Evolutionary conservation across 495 filamentous ascomycete species (phyloP).

Genomic region (Talaromyces ruber): DNA sequence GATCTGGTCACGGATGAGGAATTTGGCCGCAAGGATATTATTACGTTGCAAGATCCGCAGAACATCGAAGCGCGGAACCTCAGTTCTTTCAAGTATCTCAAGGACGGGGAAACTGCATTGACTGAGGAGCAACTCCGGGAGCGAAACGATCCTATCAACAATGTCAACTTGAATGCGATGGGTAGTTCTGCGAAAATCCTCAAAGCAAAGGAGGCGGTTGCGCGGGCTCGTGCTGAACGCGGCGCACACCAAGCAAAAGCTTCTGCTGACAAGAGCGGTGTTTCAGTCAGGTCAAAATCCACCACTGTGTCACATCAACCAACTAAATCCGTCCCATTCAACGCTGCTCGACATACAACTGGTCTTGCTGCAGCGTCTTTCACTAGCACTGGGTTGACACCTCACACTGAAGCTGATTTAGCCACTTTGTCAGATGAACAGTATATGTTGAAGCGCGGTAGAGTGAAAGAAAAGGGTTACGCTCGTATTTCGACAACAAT

Average conservation of each 20-base stretch:
- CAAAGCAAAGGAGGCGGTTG: constrained; percentile 85
- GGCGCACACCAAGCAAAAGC: constrained; percentile 22
- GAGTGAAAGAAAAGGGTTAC: constrained; percentile 85
- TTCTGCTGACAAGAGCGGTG: constrained; percentile 24
- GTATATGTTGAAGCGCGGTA: constrained; percentile 84
- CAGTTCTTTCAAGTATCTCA: constrained; percentile 80
- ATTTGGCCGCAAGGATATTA: constrained; percentile 86
- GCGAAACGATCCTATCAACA: constrained; percentile 43
- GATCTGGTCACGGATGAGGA: constrained; percentile 84
- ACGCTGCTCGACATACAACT: constrained; percentile 83
- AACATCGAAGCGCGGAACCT: constrained; percentile 79
- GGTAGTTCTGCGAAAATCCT: constrained; percentile 82
- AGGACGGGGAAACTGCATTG: constrained; percentile 67
- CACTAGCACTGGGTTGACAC: constrained; percentile 88
- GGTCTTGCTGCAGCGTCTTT: constrained; percentile 89
- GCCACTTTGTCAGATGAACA: constrained; percentile 87
- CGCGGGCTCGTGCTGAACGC: constrained; percentile 63
- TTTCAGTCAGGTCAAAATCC: constrained; percentile 17
- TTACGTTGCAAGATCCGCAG: constrained; percentile 94
- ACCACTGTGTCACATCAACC: constrained; percentile 12
- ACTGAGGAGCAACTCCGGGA: constrained; percentile 54
- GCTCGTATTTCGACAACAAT: constrained; percentile 76
- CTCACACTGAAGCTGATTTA: constrained; percentile 76
- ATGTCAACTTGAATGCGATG: constrained; percentile 67
- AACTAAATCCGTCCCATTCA: constrained; percentile 54